Percentiles rank a stretch among this genome's conserved stretches.
These are phyloP conservation scores for Ascobolus immersus DNA, from an alignment of 495 filamentous ascomycete genomes.

Conservation along the genomic window DNA sequence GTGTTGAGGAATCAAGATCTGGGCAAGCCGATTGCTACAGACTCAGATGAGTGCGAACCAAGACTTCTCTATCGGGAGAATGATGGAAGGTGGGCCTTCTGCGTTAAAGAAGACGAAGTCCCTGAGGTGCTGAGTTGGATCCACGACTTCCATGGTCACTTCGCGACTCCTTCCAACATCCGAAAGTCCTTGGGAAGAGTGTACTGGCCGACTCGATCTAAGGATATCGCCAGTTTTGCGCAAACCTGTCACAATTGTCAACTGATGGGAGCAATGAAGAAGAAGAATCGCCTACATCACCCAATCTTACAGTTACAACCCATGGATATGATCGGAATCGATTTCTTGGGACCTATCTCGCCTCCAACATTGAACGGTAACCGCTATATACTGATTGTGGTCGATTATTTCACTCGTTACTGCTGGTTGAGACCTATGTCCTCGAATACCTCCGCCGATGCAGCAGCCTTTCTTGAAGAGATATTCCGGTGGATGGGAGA, in stretches of 20 bases:
- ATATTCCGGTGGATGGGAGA: neutral
- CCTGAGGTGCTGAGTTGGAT: neutral
- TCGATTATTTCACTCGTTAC: constrained; percentile 1
- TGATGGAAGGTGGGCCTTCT: neutral
- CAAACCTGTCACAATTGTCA: neutral
- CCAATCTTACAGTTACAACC: neutral
- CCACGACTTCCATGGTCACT: constrained; percentile 1
- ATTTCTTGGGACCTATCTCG: constrained; percentile 1
- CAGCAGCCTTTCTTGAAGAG: neutral
- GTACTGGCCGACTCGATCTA: neutral
- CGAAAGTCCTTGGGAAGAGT: neutral
- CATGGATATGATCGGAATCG: constrained; percentile 1
- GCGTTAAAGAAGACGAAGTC: neutral
- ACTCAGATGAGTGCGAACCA: too few relatives aligned
- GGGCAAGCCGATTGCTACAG: too few relatives aligned
- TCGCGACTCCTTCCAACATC: neutral
- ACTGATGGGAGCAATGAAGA: neutral
- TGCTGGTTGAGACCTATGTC: too few relatives aligned
- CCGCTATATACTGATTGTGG: constrained; percentile 1
- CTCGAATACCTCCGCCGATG: too few relatives aligned
- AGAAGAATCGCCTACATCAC: neutral
- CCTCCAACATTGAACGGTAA: neutral
- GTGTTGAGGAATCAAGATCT: too few relatives aligned
- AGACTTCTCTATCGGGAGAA: neutral
- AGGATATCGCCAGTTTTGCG: neutral